A percentile compares a stretch with the other conserved stretches of the same genome.
phyloP scores from a whole-genome alignment of 1,284 basidiomycete genomes.

The Trichosporon asahii region DNA sequence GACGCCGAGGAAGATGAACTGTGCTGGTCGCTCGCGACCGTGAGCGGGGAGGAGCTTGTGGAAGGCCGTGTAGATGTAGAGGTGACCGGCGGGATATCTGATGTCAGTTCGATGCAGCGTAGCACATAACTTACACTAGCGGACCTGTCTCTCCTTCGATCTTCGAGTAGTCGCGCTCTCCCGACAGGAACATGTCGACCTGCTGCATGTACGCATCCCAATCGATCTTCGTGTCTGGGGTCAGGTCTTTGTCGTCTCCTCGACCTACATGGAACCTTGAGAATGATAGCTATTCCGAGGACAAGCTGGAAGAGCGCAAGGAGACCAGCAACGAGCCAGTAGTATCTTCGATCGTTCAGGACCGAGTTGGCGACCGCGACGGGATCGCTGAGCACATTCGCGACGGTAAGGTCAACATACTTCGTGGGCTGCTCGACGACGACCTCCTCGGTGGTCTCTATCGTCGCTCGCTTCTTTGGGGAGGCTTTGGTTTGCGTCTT shows the following conservation, averaged over 20 bases:
- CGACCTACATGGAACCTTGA: slow-evolving; percentile 71
- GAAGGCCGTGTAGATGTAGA: slow-evolving; percentile 77
- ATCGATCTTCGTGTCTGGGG: slow-evolving; percentile 95
- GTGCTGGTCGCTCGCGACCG: slow-evolving; percentile 62
- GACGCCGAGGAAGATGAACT: slow-evolving; percentile 71
- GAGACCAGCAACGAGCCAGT: slow-evolving; percentile 62
- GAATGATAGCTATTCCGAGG: slow-evolving; percentile 72
- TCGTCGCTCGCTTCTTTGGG: background rate
- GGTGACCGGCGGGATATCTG: slow-evolving; percentile 92
- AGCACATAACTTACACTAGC: slow-evolving; percentile 66
- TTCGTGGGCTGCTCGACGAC: background rate
- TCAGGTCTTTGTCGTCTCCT: background rate
- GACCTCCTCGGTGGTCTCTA: background rate
- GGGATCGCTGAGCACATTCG: background rate
- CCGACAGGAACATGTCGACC: slow-evolving; percentile 70
- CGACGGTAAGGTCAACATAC: background rate
- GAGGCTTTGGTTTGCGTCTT: background rate
- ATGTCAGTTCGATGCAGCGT: background rate
- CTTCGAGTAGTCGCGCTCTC: slow-evolving; percentile 79
- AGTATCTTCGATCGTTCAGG: slow-evolving; percentile 62
- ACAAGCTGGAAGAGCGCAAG: slow-evolving; percentile 68
- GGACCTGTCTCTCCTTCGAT: slow-evolving; percentile 90
- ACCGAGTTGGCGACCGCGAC: slow-evolving; percentile 37
- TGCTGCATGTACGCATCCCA: slow-evolving; percentile 63
- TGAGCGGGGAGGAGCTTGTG: slow-evolving; percentile 56